These are phyloP conservation scores for Boletus rubropictus DNA, from an alignment of 768 basidiomycete genomes.

Conservation along the genomic window DNA sequence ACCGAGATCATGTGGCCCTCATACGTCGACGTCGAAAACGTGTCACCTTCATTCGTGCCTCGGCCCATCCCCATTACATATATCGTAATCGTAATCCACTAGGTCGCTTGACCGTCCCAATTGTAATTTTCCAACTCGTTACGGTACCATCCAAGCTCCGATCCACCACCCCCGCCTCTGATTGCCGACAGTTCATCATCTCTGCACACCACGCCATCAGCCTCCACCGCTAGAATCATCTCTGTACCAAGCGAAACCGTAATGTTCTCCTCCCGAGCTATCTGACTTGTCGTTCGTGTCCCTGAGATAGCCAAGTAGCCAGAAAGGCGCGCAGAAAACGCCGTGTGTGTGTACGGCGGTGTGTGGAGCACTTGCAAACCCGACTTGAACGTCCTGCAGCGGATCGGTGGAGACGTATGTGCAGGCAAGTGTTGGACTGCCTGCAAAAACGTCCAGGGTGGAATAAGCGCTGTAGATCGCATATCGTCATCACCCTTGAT, in stretches of 20 bases:
- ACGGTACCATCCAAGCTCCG: conserved; percentile 67
- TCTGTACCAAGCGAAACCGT: conserved; percentile 71
- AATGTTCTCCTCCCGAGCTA: conserved; percentile 67
- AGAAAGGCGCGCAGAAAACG: conserved; percentile 65
- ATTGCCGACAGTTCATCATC: conserved; percentile 52
- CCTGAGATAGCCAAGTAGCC: conserved; percentile 46
- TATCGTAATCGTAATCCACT: conserved; percentile 10
- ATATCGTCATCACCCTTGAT: not conserved
- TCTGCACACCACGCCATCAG: conserved; percentile 62
- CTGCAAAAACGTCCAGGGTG: conserved; percentile 80
- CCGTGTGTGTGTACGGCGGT: conserved; percentile 60
- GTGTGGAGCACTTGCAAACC: conserved; percentile 81
- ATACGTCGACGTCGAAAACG: conserved; percentile 27
- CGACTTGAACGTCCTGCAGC: conserved; percentile 60
- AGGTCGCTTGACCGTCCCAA: conserved; percentile 60
- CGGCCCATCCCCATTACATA: conserved; percentile 11
- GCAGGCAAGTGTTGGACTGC: conserved; percentile 61
- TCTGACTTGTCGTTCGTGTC: conserved; percentile 56
- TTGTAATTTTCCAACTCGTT: conserved; percentile 62
- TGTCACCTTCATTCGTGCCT: conserved; percentile 10
- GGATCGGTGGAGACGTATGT: conserved; percentile 64
- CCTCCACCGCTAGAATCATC: conserved; percentile 73
- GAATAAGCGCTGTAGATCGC: conserved; percentile 65
- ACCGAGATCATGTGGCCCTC: not conserved
- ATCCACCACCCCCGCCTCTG: conserved; percentile 40